Percentiles rank a stretch among this genome's conserved stretches.
Evolutionary conservation across 257 asterid species (phyloP).

Genomic region (Jasminum sambac): DNA sequence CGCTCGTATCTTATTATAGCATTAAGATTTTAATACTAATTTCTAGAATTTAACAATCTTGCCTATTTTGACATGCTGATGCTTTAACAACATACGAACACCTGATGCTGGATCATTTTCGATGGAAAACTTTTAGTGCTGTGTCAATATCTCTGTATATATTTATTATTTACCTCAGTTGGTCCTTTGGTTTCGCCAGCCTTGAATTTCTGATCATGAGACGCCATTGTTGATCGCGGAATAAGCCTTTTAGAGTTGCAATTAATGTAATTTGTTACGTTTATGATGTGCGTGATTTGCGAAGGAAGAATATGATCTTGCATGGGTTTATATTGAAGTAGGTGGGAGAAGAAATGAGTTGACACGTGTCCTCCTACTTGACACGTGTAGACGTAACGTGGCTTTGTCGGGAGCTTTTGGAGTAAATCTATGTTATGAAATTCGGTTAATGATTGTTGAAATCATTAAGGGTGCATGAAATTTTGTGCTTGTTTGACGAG

Average conservation of each 20-base stretch:
- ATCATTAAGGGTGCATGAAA: no score
- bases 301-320: not conserved
- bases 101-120: no score
- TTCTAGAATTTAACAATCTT: no score
- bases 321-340: conserved; percentile 28
- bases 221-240: conserved; percentile 43
- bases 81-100: no score
- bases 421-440: not conserved
- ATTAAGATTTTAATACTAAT: no score
- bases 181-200: conserved; percentile 92
- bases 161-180: conserved; percentile 45
- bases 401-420: not conserved
- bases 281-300: no score
- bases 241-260: not conserved
- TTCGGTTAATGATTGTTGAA: conserved; percentile 11
- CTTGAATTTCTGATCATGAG: conserved; percentile 52
- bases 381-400: conserved; percentile 68
- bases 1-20: no score
- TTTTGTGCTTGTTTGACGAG: no score
- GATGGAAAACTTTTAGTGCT: no score
- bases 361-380: conserved; percentile 54
- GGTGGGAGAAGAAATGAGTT: not conserved
- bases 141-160: no score
- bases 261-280: not conserved
- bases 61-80: no score